These are phyloP conservation scores for Curvularia eragrostidis DNA, from an alignment of 2,329 filamentous ascomycete genomes.

Conservation along the genomic window DNA sequence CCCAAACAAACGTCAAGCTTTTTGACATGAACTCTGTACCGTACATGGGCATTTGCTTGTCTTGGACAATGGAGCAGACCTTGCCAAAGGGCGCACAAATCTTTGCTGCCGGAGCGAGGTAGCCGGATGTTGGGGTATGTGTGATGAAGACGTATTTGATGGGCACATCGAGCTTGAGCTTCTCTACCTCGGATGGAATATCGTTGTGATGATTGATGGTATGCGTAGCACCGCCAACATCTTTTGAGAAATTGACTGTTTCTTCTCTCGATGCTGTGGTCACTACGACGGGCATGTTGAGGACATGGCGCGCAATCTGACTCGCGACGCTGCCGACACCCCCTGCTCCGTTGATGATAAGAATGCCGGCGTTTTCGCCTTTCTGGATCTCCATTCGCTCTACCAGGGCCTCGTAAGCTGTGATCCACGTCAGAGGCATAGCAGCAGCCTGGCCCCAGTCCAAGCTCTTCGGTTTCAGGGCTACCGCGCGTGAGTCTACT, in stretches of 20 bases:
- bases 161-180: conserved; percentile 7
- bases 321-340: conserved; percentile 14
- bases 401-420: conserved; percentile 11
- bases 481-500: conserved; percentile 11
- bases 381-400: conserved; percentile 11
- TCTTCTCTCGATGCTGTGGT: conserved; percentile 15
- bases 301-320: conserved; percentile 11
- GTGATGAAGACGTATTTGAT: conserved; percentile 16
- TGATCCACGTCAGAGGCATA: conserved; percentile 17
- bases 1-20: conserved; percentile 13
- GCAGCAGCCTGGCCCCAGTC: conserved; percentile 14
- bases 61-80: conserved; percentile 11
- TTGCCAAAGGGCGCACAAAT: conserved; percentile 11
- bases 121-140: conserved; percentile 10
- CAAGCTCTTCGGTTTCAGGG: conserved; percentile 11
- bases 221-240: conserved; percentile 9
- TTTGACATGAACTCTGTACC: conserved; percentile 17
- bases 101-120: conserved; percentile 10
- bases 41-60: conserved; percentile 17
- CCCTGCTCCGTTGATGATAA: conserved; percentile 15
- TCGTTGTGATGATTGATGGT: conserved; percentile 14
- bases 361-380: conserved; percentile 2
- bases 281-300: conserved; percentile 13
- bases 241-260: conserved; percentile 12
- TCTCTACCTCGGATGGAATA: conserved; percentile 1